A percentile compares a stretch with the other conserved stretches of the same genome.
phyloP scores from a whole-genome alignment of 2,329 filamentous ascomycete genomes.

The Scopulariopsis brevicaulis region DNA sequence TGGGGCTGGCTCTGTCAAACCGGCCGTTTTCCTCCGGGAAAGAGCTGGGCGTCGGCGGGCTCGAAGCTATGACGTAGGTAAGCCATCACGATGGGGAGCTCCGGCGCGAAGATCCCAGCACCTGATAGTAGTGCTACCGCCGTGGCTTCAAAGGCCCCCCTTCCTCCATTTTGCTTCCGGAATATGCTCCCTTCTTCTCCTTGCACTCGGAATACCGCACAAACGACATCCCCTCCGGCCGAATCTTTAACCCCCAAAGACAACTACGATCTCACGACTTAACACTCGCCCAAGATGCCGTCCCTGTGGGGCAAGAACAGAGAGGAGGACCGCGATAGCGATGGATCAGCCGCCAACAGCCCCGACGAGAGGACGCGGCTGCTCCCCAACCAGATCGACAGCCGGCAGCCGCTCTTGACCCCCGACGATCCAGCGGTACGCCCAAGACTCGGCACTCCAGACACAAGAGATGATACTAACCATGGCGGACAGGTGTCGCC shows the following conservation, averaged over 20 bases:
- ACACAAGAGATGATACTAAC: background rate
- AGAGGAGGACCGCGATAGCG: conserved; percentile 4
- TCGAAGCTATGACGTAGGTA: background rate
- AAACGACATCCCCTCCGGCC: background rate
- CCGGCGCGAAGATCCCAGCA: background rate
- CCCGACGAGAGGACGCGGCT: conserved; percentile 51
- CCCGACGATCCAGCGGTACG: conserved; percentile 30
- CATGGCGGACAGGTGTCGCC: conserved; percentile 52
- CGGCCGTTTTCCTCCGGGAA: background rate
- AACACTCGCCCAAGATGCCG: background rate
- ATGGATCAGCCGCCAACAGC: conserved; percentile 12
- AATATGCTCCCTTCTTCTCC: background rate
- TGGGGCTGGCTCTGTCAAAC: background rate
- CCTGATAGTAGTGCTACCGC: background rate
- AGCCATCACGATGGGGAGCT: background rate
- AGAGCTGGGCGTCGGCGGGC: background rate
- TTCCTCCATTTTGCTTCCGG: background rate
- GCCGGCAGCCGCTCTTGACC: conserved; percentile 22
- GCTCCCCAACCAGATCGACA: conserved; percentile 55
- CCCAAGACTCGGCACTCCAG: background rate
- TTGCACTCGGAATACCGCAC: background rate
- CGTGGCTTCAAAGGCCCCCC: background rate
- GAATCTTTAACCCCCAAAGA: background rate
- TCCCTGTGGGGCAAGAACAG: conserved; percentile 1
- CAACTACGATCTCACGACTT: background rate